Conservation (phyloP, 1,139 yeast species). For the Candida glucosophila region DNA sequence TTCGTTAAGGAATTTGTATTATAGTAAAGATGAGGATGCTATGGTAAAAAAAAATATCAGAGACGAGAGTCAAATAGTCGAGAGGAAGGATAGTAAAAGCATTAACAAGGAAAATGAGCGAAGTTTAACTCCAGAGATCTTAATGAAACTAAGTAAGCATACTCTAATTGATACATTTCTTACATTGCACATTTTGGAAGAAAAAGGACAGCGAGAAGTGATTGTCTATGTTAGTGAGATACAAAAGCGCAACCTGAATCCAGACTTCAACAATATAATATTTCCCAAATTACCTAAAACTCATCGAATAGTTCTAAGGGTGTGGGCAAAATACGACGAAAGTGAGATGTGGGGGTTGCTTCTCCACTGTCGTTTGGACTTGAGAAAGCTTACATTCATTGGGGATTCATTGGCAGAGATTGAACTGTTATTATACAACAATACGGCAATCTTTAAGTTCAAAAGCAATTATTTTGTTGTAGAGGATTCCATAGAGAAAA, state of each 20-base stretch:
- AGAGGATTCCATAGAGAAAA: slow-evolving; percentile 7
- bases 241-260: slow-evolving; percentile 14
- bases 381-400: slow-evolving; percentile 10
- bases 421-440: slow-evolving; percentile 15
- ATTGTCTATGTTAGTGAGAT: slow-evolving; percentile 32
- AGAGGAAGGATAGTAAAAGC: too few species aligned
- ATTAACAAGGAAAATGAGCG: too few species aligned
- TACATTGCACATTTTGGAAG: slow-evolving; percentile 14
- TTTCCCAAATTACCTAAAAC: slow-evolving; percentile 14
- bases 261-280: slow-evolving; percentile 20
- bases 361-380: slow-evolving; percentile 13
- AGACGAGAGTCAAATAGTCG: too few species aligned
- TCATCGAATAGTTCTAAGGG: slow-evolving; percentile 11
- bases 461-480: slow-evolving; percentile 16
- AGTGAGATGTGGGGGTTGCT: slow-evolving; percentile 15
- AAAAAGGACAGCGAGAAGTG: slow-evolving; percentile 6
- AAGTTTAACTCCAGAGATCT: too few species aligned
- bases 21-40: too few species aligned
- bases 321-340: slow-evolving; percentile 13
- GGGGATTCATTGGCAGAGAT: slow-evolving; percentile 7
- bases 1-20: too few species aligned
- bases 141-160: too few species aligned
- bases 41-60: too few species aligned
- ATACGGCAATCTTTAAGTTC: slow-evolving; percentile 18
- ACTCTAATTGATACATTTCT: slow-evolving; percentile 25